phyloP scores from a whole-genome alignment of 305 asterid species.

The Fraxinus velutina region DNA sequence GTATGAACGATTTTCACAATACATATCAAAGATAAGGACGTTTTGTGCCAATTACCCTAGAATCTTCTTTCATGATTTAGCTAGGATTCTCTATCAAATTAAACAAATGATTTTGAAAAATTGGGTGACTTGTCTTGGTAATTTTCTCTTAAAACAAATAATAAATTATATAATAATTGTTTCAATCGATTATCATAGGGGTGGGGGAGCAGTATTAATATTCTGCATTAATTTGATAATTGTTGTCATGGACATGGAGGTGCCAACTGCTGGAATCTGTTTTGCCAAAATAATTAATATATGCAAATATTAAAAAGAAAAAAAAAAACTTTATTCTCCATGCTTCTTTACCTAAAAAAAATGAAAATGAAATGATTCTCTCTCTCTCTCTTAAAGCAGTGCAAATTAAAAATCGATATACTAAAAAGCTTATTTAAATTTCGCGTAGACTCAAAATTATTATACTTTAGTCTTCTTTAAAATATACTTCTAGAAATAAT shows the following conservation, averaged over 20 bases:
- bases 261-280: slow-evolving; percentile 17
- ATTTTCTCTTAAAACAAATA: background rate
- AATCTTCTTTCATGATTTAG: background rate
- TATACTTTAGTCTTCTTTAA: no score
- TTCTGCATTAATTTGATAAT: no score
- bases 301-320: background rate
- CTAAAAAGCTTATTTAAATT: no score
- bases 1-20: no score
- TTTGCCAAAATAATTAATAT: slow-evolving; percentile 8
- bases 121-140: background rate
- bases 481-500: no score
- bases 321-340: background rate
- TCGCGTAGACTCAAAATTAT: no score
- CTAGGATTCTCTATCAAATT: background rate
- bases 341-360: background rate
- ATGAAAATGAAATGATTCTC: no score
- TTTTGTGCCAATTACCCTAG: no score
- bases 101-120: background rate
- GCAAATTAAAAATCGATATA: no score
- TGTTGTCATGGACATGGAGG: background rate
- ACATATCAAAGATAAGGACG: no score
- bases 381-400: no score
- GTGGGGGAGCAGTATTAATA: background rate
- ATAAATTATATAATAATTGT: no score
- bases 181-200: background rate